phyloP scores from a whole-genome alignment of 2,329 filamentous ascomycete species.

The Sporothrix humicola region DNA sequence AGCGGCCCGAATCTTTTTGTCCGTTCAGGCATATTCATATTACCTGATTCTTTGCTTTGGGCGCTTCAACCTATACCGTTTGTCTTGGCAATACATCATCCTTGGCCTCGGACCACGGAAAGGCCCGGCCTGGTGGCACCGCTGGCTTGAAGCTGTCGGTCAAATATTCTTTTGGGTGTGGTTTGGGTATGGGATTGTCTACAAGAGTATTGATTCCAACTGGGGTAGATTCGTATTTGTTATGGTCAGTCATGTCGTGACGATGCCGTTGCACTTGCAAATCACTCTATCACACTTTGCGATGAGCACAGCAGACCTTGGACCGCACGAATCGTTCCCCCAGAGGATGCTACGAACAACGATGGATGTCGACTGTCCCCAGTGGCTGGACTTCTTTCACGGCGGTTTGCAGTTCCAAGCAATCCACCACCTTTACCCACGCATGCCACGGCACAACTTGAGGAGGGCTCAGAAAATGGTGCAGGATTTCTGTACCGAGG shows the following conservation, averaged over 20 bases:
- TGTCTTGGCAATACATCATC: constrained; percentile 80
- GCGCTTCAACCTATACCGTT: constrained; percentile 83
- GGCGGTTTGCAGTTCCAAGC: constrained; percentile 89
- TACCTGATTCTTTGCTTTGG: constrained; percentile 81
- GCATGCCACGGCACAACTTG: constrained; percentile 84
- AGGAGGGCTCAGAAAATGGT: constrained; percentile 76
- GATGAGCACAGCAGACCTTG: constrained; percentile 89
- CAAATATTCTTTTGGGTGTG: constrained; percentile 84
- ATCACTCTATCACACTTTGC: constrained; percentile 92
- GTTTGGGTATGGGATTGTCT: constrained; percentile 84
- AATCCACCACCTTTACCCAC: constrained; percentile 83
- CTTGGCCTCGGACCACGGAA: constrained; percentile 72
- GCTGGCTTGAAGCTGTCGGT: constrained; percentile 77
- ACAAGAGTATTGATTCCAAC: constrained; percentile 71
- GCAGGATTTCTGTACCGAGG: constrained; percentile 79
- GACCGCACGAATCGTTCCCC: constrained; percentile 82
- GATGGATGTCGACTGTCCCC: constrained; percentile 89
- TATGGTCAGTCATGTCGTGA: constrained; percentile 79
- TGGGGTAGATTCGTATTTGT: constrained; percentile 75
- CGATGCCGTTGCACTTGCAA: constrained; percentile 83
- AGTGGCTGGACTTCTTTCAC: constrained; percentile 88
- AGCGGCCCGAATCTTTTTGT: constrained; percentile 71
- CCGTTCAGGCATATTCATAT: constrained; percentile 81
- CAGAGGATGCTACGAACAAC: constrained; percentile 91
- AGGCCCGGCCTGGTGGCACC: constrained; percentile 81